Conservation (phyloP, 2,329 filamentous ascomycete species). For the Aspergillus japonicus region DNA sequence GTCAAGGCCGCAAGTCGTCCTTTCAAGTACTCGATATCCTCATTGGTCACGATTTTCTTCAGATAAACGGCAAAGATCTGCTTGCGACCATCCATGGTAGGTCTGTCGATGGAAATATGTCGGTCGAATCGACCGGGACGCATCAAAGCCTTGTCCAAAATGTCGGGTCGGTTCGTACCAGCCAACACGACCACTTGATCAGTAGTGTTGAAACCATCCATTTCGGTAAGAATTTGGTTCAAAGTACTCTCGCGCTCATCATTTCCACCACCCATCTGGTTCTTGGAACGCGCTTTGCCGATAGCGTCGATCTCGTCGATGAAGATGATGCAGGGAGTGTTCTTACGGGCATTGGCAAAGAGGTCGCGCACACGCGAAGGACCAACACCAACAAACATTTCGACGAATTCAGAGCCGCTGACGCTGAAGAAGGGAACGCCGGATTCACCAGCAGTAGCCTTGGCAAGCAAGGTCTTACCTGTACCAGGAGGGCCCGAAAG, state of each 20-base stretch:
- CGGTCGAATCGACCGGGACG: slow-evolving; percentile 94
- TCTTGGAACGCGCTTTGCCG: slow-evolving; percentile 81
- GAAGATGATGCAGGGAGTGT: slow-evolving; percentile 97
- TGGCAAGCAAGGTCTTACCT: slow-evolving; percentile 95
- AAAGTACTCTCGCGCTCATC: slow-evolving; percentile 96
- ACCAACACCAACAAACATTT: slow-evolving; percentile 99
- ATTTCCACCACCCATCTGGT: slow-evolving; percentile 83
- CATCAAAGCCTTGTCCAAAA: slow-evolving; percentile 94
- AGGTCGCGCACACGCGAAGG: slow-evolving; percentile 92
- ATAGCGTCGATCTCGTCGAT: slow-evolving; percentile 99
- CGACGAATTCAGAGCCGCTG: slow-evolving; percentile 96
- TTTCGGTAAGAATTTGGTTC: slow-evolving; percentile 97
- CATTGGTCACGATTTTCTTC: slow-evolving; percentile 88
- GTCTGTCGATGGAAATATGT: slow-evolving; percentile 91
- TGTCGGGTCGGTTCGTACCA: slow-evolving; percentile 92
- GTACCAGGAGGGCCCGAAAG: slow-evolving; percentile 96
- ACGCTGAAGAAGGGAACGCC: slow-evolving; percentile 97
- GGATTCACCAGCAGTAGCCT: slow-evolving; percentile 95
- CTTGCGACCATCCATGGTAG: slow-evolving; percentile 93
- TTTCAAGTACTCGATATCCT: slow-evolving; percentile 82
- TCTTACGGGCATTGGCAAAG: slow-evolving; percentile 92
- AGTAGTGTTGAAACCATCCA: slow-evolving; percentile 97
- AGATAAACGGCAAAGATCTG: slow-evolving; percentile 96
- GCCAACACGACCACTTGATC: slow-evolving; percentile 96
- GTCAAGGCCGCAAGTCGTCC: slow-evolving; percentile 89